Evolutionary conservation across 495 filamentous ascomycete genomes (phyloP), one percentile per base, ranked within the genome.

Genomic region (Xylaria bambusicola): DNA sequence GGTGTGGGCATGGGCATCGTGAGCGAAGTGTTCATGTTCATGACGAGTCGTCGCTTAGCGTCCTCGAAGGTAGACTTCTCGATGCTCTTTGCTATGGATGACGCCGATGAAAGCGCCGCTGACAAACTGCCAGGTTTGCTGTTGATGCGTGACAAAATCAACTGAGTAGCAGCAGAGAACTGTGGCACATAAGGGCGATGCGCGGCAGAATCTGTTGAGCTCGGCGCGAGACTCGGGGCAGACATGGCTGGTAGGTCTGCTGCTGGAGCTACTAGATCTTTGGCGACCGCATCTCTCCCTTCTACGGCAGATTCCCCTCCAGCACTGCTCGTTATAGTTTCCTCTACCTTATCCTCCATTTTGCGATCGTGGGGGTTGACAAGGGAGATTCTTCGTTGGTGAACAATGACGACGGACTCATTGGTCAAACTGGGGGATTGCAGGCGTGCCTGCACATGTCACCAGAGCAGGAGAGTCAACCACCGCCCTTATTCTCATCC

Each of bases 81-180:
- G 50, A 76, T 73, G 62, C 61, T 69, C 2, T 50, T 31, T 1
- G 71, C 17, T 17, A 71, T 56, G 8, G 57, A 67, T 5, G 66
- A 71, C 20, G 66, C 68, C 2, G 65, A 68, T 10, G 75, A 73
- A 4, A 78, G 65, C 0, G 69, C 71, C 0, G 75, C 68, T 18
- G 66, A 73, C 0, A 73, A 56, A 52, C 64, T 73, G 45, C 67
- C 72, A 0, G 71, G 69, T 24, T 79, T 74, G 23, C 71, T 70
- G 33, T 73, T 77, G 42, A 85, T 77, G 17, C 81, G 71, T 52
- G 80, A 80, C 10, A 86, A 74, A 15, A 86, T 85, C 77, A 85
- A 74, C 58, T 83, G 78, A 0, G 83, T 84, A 0, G 82, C 71
- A 7, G 78, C 77, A 6, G 76, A 78, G 64, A 84, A 83, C 57